A percentile compares a stretch with the other conserved stretches of the same genome.
phyloP scores from a whole-genome alignment of 2,329 filamentous ascomycete species.

The Fusarium papillatum region DNA sequence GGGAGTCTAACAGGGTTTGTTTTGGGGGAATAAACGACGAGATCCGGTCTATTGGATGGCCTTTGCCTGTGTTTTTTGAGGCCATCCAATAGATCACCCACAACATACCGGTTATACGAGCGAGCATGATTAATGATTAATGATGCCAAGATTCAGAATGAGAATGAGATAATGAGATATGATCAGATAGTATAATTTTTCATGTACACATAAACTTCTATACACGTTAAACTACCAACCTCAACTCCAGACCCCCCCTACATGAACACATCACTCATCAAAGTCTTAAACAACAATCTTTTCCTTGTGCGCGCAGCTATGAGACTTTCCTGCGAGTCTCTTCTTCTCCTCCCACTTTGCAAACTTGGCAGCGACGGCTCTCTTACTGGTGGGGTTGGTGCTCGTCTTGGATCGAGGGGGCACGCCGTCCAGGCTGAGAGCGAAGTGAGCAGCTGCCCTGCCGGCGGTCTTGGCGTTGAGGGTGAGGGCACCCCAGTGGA shows the following conservation, averaged over 20 bases:
- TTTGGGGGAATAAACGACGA: background rate
- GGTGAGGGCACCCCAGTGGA: conserved; percentile 56
- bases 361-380: conserved; percentile 43
- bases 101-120: background rate
- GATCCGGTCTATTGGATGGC: background rate
- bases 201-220: background rate
- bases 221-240: background rate
- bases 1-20: background rate
- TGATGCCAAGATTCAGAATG: conserved; percentile 1
- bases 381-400: conserved; percentile 42
- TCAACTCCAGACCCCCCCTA: background rate
- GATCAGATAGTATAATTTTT: background rate
- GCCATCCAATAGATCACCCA: background rate
- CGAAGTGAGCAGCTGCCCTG: conserved; percentile 59
- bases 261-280: background rate
- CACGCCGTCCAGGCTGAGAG: conserved; percentile 51
- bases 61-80: background rate
- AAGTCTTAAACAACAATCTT: conserved; percentile 36
- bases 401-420: conserved; percentile 49
- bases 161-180: background rate
- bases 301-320: conserved; percentile 45
- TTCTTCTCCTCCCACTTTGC: conserved; percentile 41
- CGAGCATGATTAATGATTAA: conserved; percentile 5
- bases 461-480: conserved; percentile 62
- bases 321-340: conserved; percentile 43